Percentiles rank a stretch among this genome's conserved stretches.
Conservation (phyloP, 1,284 basidiomycete genomes). For the Papiliotrema flavescens region DNA sequence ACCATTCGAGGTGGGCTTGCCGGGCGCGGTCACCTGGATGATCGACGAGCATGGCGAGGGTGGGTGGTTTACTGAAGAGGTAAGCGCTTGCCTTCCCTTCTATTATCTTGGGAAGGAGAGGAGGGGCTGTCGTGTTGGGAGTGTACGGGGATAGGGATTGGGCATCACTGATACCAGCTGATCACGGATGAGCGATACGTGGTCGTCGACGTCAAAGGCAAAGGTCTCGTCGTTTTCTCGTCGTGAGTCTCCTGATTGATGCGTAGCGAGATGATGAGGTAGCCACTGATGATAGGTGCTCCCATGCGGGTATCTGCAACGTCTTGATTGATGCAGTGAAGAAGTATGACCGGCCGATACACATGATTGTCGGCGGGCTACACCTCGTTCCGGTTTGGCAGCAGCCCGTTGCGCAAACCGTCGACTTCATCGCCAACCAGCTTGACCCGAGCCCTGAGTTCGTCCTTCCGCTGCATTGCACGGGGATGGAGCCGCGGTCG, state of each 20-base stretch:
- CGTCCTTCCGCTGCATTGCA: slow-evolving; percentile 77
- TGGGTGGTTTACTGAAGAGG: slow-evolving; percentile 63
- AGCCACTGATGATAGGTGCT: slow-evolving; percentile 55
- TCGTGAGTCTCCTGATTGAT: slow-evolving; percentile 56
- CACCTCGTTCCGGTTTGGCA: slow-evolving; percentile 67
- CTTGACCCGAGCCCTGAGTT: slow-evolving; percentile 64
- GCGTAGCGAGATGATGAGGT: slow-evolving; percentile 1
- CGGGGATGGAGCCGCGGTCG: slow-evolving; percentile 67
- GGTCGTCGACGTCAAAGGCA: slow-evolving; percentile 68
- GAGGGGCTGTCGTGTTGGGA: no score
- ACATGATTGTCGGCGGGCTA: slow-evolving; percentile 77
- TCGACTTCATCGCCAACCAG: slow-evolving; percentile 62
- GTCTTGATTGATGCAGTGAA: slow-evolving; percentile 65
- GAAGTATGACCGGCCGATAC: slow-evolving; percentile 63
- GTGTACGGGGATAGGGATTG: no score
- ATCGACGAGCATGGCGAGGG: slow-evolving; percentile 37
- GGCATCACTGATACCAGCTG: slow-evolving; percentile 50
- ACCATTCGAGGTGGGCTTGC: slow-evolving; percentile 63
- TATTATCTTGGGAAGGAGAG: no score
- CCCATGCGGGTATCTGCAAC: slow-evolving; percentile 79
- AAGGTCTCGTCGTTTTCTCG: slow-evolving; percentile 75
- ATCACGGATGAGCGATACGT: slow-evolving; percentile 79
- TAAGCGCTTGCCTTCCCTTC: slow-evolving; percentile 31
- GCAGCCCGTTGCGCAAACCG: slow-evolving; percentile 63
- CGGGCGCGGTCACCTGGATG: slow-evolving; percentile 65